These are phyloP conservation scores for Sphaerulina vaccinii DNA, from an alignment of 2,329 filamentous ascomycete species.

Conservation along the genomic window DNA sequence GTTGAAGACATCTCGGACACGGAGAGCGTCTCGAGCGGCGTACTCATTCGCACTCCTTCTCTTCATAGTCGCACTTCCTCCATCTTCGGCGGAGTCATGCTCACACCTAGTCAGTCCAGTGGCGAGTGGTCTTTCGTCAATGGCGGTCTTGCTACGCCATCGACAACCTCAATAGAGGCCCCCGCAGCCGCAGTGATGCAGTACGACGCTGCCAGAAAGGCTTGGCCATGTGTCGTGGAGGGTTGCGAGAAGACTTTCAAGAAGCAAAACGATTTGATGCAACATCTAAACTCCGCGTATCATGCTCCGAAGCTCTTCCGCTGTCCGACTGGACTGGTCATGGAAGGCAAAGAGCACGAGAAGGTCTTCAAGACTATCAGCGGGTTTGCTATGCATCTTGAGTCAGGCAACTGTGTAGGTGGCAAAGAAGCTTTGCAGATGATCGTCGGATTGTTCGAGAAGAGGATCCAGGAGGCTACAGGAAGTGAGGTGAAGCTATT, in stretches of 20 bases:
- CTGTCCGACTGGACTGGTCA: conserved; percentile 13
- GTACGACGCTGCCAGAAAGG: background rate
- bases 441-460: conserved; percentile 14
- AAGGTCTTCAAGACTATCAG: conserved; percentile 24
- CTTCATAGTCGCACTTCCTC: conserved; percentile 10
- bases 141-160: background rate
- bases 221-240: conserved; percentile 14
- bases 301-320: conserved; percentile 19
- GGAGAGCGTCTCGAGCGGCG: background rate
- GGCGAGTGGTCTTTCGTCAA: conserved; percentile 18
- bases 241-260: conserved; percentile 13
- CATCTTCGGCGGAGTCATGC: background rate
- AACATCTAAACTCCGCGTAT: conserved; percentile 18
- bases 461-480: conserved; percentile 10
- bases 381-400: conserved; percentile 23
- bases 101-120: background rate
- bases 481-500: conserved; percentile 16
- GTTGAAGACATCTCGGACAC: background rate
- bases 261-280: conserved; percentile 8
- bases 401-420: conserved; percentile 15
- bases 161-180: background rate
- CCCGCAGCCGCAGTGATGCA: conserved; percentile 1
- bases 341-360: background rate
- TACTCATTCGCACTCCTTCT: background rate
- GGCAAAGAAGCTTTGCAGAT: conserved; percentile 9